A percentile compares a stretch with the other conserved stretches of the same genome.
phyloP scores from a whole-genome alignment of 2,329 filamentous ascomycete genomes.

The Geosmithia morbida region DNA sequence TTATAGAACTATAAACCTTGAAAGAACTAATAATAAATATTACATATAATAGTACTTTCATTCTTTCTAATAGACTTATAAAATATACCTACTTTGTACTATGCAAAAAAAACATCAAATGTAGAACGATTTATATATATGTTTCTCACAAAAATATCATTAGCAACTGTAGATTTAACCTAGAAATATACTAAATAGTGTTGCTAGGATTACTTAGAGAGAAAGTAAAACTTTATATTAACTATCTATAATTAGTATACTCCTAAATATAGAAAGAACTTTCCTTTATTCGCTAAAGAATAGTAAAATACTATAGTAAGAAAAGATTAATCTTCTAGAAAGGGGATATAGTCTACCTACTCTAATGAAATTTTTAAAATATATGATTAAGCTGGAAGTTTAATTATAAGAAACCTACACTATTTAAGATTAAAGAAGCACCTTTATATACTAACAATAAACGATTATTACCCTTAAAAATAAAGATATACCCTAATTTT shows the following conservation, averaged over 20 bases:
- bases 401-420: conserved; percentile 8
- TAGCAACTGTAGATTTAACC: conserved; percentile 1
- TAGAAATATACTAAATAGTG: too few relatives aligned
- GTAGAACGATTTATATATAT: conserved; percentile 1
- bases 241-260: conserved; percentile 4
- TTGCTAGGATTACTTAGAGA: background rate
- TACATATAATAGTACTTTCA: conserved; percentile 1
- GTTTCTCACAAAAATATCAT: background rate
- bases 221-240: conserved; percentile 2
- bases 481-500: too few relatives aligned
- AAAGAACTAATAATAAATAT: conserved; percentile 2
- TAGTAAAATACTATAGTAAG: too few relatives aligned
- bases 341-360: too few relatives aligned
- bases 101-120: conserved; percentile 1
- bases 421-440: too few relatives aligned
- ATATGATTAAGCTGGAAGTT: conserved; percentile 3
- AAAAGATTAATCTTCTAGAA: too few relatives aligned
- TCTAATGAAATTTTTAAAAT: conserved; percentile 3
- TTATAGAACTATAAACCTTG: conserved; percentile 2
- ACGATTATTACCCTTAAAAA: too few relatives aligned
- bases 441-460: too few relatives aligned
- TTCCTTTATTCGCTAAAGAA: too few relatives aligned
- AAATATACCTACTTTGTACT: conserved; percentile 2
- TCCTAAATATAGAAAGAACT: too few relatives aligned
- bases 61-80: conserved; percentile 2